A percentile compares a stretch with the other conserved stretches of the same genome.
Evolutionary conservation across 2,329 filamentous ascomycete genomes (phyloP).

Genomic region (Epichloe amarillans): DNA sequence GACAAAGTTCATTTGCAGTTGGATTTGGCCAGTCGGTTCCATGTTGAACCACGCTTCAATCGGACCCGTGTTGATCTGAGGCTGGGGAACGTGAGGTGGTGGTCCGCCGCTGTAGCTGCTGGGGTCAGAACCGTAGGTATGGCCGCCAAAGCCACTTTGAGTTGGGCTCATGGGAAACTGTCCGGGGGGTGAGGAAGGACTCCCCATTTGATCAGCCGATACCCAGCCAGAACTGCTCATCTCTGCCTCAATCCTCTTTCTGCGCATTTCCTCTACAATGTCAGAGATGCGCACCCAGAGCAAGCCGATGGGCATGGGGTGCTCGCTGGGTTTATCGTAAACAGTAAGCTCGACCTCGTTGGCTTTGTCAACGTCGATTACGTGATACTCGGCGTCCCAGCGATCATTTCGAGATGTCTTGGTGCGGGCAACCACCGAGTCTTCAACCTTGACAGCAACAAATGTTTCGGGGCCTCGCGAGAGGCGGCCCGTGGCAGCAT

Average conservation of each 20-base stretch:
- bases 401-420: conserved; percentile 72
- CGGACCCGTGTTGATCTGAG: conserved; percentile 40
- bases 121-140: conserved; percentile 20
- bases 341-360: conserved; percentile 97
- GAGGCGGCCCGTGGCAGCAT: conserved; percentile 73
- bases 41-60: conserved; percentile 96
- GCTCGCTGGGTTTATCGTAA: conserved; percentile 87
- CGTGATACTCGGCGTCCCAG: conserved; percentile 86
- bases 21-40: conserved; percentile 85
- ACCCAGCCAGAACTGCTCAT: conserved; percentile 94
- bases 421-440: conserved; percentile 79
- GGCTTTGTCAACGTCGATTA: conserved; percentile 90
- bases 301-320: conserved; percentile 84
- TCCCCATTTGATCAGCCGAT: conserved; percentile 87
- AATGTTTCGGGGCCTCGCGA: conserved; percentile 88
- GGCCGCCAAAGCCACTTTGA: conserved; percentile 27
- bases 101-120: conserved; percentile 18
- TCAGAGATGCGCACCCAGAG: conserved; percentile 95
- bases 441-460: conserved; percentile 92
- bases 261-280: conserved; percentile 91
- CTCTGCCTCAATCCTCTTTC: conserved; percentile 93
- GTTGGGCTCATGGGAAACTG: conserved; percentile 47
- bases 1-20: conserved; percentile 79
- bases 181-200: conserved; percentile 27
- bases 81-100: conserved; percentile 24